These are phyloP conservation scores for Lasiosphaeria hispida DNA, from an alignment of 495 filamentous ascomycete species.

Conservation along the genomic window DNA sequence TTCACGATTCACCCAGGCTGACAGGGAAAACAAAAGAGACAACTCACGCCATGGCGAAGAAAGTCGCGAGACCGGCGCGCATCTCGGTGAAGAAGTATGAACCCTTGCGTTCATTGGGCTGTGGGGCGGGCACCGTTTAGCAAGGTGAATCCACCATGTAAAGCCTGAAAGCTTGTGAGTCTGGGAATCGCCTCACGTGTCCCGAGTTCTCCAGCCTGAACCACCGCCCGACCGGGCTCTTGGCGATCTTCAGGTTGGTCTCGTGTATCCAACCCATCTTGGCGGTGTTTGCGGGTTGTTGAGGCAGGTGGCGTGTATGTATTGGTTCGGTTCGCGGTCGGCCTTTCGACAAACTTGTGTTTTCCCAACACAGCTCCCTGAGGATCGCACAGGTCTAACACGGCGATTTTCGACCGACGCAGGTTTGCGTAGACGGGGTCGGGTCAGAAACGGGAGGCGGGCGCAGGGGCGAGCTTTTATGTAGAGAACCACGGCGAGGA, in stretches of 20 bases:
- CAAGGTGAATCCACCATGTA: background rate
- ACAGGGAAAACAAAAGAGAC: background rate
- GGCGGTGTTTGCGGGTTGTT: background rate
- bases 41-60: slow-evolving; percentile 78
- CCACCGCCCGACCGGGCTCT: slow-evolving; percentile 63
- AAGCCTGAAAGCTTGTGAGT: slow-evolving; percentile 6
- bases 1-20: background rate
- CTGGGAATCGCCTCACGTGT: slow-evolving; percentile 53
- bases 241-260: slow-evolving; percentile 54
- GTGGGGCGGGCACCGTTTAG: slow-evolving; percentile 55
- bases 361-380: too few species aligned
- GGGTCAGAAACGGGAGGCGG: too few species aligned
- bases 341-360: background rate
- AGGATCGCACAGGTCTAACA: too few species aligned
- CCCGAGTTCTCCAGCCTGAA: slow-evolving; percentile 74
- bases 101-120: slow-evolving; percentile 68
- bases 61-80: slow-evolving; percentile 74
- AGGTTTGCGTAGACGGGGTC: too few species aligned
- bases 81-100: slow-evolving; percentile 78
- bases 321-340: background rate
- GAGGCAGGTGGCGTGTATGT: background rate
- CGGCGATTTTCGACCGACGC: too few species aligned
- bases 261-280: slow-evolving; percentile 50
- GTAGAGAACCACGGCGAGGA: too few species aligned
- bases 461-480: too few species aligned